These are phyloP conservation scores for Fusarium nurragi DNA, from an alignment of 2,329 filamentous ascomycete genomes.

Conservation along the genomic window DNA sequence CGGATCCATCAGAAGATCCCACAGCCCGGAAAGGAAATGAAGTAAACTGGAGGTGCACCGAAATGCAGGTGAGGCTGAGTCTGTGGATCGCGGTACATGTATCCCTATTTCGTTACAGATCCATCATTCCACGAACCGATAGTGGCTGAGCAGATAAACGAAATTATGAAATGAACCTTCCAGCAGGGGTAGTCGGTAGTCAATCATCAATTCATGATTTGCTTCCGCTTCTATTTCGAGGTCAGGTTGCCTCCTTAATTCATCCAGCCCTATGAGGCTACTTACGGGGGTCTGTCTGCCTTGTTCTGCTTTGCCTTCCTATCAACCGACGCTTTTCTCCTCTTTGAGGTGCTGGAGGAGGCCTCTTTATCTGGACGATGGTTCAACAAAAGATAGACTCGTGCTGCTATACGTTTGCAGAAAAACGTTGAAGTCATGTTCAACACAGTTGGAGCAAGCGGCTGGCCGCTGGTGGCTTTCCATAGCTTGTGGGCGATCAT, in stretches of 20 bases:
- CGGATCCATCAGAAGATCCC: constrained; percentile 15
- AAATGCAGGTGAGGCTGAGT: constrained; percentile 26
- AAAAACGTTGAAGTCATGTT: background rate
- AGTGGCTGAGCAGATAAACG: constrained; percentile 14
- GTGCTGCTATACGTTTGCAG: background rate
- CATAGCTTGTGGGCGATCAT: constrained; percentile 1
- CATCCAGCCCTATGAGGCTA: constrained; percentile 23
- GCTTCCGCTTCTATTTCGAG: constrained; percentile 7
- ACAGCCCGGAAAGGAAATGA: constrained; percentile 5
- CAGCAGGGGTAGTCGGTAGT: background rate
- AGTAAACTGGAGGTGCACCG: too few relatives aligned
- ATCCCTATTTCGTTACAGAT: background rate
- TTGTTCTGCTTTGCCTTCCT: too few relatives aligned
- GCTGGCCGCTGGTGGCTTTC: background rate
- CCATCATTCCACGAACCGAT: background rate
- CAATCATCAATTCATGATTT: background rate
- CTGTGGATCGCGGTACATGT: constrained; percentile 7
- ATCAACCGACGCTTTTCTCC: background rate
- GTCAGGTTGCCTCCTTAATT: constrained; percentile 17
- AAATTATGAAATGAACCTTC: background rate
- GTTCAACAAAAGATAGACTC: background rate
- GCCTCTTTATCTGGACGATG: background rate
- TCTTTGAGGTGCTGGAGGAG: background rate
- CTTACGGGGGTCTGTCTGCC: background rate
- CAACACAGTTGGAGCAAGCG: background rate